phyloP scores from a whole-genome alignment of 257 asterid genomes.

The Fraxinus excelsior region DNA sequence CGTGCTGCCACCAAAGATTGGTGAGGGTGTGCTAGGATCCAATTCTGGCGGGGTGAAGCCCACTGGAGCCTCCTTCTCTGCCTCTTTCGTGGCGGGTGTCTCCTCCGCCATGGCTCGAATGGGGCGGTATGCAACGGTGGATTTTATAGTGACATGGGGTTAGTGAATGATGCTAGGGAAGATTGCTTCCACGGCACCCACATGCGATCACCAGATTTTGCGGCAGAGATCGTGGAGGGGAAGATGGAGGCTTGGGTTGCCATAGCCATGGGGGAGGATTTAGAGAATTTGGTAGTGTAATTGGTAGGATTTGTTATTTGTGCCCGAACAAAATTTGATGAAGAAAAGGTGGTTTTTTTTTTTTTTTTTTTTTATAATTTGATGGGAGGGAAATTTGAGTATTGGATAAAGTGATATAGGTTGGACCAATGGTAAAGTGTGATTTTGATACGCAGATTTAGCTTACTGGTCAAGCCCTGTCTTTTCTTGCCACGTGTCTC shows the following conservation, averaged over 20 bases:
- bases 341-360: not conserved
- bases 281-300: not conserved
- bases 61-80: slow-evolving; percentile 55
- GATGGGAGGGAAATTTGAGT: slow-evolving; percentile 24
- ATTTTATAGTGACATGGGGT: slow-evolving; percentile 41
- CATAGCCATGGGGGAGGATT: slow-evolving; percentile 55
- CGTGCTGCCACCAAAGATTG: slow-evolving; percentile 95
- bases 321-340: slow-evolving; percentile 15
- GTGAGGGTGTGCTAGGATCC: slow-evolving; percentile 94
- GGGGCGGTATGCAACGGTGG: slow-evolving; percentile 34
- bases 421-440: slow-evolving; percentile 38
- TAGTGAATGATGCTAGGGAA: slow-evolving; percentile 36
- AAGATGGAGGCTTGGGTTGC: slow-evolving; percentile 89
- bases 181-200: slow-evolving; percentile 65
- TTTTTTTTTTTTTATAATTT: slow-evolving; percentile 8
- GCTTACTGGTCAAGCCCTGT: not conserved
- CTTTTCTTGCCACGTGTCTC: slow-evolving; percentile 21
- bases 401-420: slow-evolving; percentile 42
- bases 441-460: slow-evolving; percentile 30
- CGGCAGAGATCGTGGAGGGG: slow-evolving; percentile 57
- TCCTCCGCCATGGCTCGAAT: slow-evolving; percentile 72
- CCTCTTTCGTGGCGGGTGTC: slow-evolving; percentile 33
- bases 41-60: slow-evolving; percentile 90
- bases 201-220: slow-evolving; percentile 41
- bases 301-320: not conserved